Evolutionary conservation across 2,329 filamentous ascomycete species (phyloP), one percentile per base, ranked within the genome.

Genomic region (Grosmannia serpens): DNA sequence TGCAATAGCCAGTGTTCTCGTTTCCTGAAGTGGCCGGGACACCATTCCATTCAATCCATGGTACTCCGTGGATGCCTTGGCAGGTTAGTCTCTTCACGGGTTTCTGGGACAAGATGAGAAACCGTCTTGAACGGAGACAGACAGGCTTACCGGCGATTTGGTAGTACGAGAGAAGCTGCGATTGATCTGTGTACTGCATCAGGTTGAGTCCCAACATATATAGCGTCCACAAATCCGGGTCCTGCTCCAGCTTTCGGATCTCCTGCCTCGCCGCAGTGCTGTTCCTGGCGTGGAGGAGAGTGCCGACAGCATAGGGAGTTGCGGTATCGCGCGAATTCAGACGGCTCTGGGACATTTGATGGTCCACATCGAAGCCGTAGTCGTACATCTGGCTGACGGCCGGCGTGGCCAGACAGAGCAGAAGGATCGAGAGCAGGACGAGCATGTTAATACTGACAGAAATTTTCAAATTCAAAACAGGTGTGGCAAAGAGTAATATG

Each of bases 61-160:
- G 90, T 61, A 86, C 84, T 22, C 89, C 90, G 70, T 95, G 90
- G 64, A 95, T 89, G 20, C 86, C 88, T 90, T 49, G n/a, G 22
- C 22, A 1, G 8, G 44, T 46, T n/a, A 46, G 44, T 22, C 44
- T 24, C 10, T 7, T 35, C 10, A 3, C 31, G 17, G 24, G 9
- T 7, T 11, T 35, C n/a, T 46, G 17, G 20, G 5, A 22, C 41
- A 22, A 7, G 41, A 46, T 9, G 15, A 9, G 20, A 24, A n/a
- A 8, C 24, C 22, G 33, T 13, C 7, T 4, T 31, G 8, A 10
- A 15, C 4, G 22, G 10, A 24, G 24, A 15, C 10, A 26, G 20
- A 26, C 31, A 49, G 10, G 17, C 38, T 15, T 49, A 26, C 46
- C 88, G 60, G 87, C 81, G 65, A 95, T 80, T 66, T 89, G 83